Evolutionary conservation across 805 yeast species (phyloP), one percentile per base, ranked within the genome.

Genomic region (Hagleromyces aurorensis): DNA sequence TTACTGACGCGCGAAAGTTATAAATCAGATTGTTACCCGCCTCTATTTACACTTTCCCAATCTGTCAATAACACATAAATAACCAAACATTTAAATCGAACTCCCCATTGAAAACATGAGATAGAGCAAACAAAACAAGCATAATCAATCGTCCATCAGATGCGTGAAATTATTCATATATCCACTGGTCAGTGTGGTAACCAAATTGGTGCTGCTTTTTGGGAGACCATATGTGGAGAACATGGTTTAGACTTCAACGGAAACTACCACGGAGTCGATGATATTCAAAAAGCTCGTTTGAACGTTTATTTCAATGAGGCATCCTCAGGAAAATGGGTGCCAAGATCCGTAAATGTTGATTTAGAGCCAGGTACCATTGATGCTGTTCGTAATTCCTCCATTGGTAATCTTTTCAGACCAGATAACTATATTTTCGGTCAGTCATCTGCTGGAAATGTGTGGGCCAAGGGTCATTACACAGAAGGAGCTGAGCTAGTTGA

Each of bases 131-230:
- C 25, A 23, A 23, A 23, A 23, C 17, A 16, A 13, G 16, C 16
- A 23, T 23, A 16, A 15, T 17, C 25, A 13, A 16, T 15, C 14
- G 16, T 15, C 13, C 8, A 16, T 15, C 21, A 14, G 16, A 48
- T 48, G 53, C 44, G 53, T 40, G 47, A 60, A 78, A 91, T 44
- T 25, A 84, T 87, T 62, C 96, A 87, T 64, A 73, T 87, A 62
- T 87, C 96, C 36, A 80, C 95, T 35, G 97, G 97, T 63, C 97
- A 87, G 69, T 86, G 96, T 75, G 96, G 96, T 76, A 87, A 87
- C 74, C 97, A 87, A 67, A 85, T 87, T 48, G 94, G 94, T 66
- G 87, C 93, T 43, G 93, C 93, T 37, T 83, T 83, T 55, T 83
- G 94, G 94, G 87, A 83, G 64, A 82, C 89, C 25, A 82, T 82